A percentile compares a stretch with the other conserved stretches of the same genome.
Evolutionary conservation across 2,329 filamentous ascomycete species (phyloP).

Genomic region (Clonostachys rhizophaga): DNA sequence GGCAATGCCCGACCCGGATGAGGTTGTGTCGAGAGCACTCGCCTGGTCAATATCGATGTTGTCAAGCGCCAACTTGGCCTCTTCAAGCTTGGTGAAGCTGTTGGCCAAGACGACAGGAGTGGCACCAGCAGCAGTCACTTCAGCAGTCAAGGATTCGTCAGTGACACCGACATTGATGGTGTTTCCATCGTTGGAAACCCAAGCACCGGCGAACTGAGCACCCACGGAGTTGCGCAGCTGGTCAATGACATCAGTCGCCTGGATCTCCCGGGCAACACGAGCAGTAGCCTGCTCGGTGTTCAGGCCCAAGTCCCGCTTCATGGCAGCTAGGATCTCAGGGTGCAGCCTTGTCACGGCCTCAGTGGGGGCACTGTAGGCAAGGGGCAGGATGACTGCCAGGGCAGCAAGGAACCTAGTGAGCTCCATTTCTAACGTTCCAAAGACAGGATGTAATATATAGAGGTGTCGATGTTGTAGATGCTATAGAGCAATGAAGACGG

Average conservation of each 20-base stretch:
- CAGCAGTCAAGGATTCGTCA: constrained; percentile 22
- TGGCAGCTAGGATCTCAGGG: constrained; percentile 31
- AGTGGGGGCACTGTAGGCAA: constrained; percentile 31
- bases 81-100: constrained; percentile 28
- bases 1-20: constrained; percentile 20
- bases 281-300: constrained; percentile 27
- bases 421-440: constrained; percentile 23
- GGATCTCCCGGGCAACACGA: constrained; percentile 28
- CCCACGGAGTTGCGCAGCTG: constrained; percentile 21
- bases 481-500: background rate
- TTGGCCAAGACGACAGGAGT: constrained; percentile 22
- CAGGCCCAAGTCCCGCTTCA: constrained; percentile 35
- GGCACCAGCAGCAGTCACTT: constrained; percentile 27
- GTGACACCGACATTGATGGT: constrained; percentile 28
- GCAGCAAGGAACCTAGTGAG: constrained; percentile 28
- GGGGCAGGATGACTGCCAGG: constrained; percentile 28
- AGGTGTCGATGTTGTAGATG: background rate
- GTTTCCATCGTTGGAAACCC: constrained; percentile 25
- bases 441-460: constrained; percentile 4
- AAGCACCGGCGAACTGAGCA: constrained; percentile 28
- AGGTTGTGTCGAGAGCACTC: constrained; percentile 14
- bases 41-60: constrained; percentile 22
- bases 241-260: constrained; percentile 28
- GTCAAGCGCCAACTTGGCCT: constrained; percentile 34
- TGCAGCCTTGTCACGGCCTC: constrained; percentile 25